phyloP scores from a whole-genome alignment of 495 filamentous ascomycete genomes.

The Eremomyces bilateralis region DNA sequence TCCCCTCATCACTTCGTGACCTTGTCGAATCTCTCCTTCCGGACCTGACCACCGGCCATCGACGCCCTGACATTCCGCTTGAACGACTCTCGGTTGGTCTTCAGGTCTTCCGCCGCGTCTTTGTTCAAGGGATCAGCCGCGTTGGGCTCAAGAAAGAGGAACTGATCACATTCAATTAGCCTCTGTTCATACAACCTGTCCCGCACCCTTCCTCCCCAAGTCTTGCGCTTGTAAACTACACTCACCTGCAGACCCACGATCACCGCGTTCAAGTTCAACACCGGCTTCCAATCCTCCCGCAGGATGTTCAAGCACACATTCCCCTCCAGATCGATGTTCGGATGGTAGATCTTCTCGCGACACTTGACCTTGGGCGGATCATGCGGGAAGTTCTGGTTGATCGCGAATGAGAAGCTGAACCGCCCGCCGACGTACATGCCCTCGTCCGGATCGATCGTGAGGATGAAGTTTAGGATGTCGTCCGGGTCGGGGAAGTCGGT shows the following conservation, averaged over 20 bases:
- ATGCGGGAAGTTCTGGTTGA: constrained; percentile 89
- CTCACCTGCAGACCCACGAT: constrained; percentile 77
- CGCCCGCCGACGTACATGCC: constrained; percentile 87
- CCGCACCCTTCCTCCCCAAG: background rate
- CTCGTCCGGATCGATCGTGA: constrained; percentile 89
- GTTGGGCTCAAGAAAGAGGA: constrained; percentile 94
- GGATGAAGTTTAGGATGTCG: constrained; percentile 87
- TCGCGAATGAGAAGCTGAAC: constrained; percentile 79
- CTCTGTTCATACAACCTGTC: constrained; percentile 3
- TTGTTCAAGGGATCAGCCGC: constrained; percentile 94
- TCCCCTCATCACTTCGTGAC: constrained; percentile 31
- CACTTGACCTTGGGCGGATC: constrained; percentile 97
- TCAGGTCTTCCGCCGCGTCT: constrained; percentile 84
- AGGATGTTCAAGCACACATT: constrained; percentile 97
- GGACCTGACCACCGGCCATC: constrained; percentile 68
- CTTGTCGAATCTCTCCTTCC: constrained; percentile 47
- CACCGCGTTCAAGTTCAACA: constrained; percentile 87
- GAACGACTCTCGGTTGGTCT: constrained; percentile 63
- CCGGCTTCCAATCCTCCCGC: constrained; percentile 96
- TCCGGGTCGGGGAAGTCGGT: constrained; percentile 85
- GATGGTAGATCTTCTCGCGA: constrained; percentile 96
- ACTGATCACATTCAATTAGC: constrained; percentile 26
- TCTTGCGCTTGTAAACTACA: too few relatives aligned
- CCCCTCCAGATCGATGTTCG: constrained; percentile 93
- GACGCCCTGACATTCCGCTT: constrained; percentile 68